Evolutionary conservation across 2,329 filamentous ascomycete species (phyloP), one percentile per base, ranked within the genome.

Genomic region (Alternaria solani): DNA sequence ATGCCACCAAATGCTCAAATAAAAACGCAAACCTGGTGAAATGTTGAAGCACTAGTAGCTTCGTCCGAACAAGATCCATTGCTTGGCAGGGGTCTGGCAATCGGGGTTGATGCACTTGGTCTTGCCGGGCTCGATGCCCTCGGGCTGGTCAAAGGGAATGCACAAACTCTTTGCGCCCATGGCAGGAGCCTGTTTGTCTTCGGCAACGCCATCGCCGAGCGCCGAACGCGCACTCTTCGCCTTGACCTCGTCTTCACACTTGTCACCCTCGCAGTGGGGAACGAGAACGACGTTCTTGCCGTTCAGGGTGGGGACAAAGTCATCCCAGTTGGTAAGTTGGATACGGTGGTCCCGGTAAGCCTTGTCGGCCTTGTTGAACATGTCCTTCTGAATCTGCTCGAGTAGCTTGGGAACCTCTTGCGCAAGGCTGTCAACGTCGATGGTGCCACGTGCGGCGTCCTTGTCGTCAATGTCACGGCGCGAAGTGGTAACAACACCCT

Each of bases 201-300:
- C 79, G 81, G 87, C 79, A 78, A 89, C 88, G 83, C 91, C 91
- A 83, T 81, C 80, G 28, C 82, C 87, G 55, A 88, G 85, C 59
- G 89, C 89, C 70, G 89, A 91, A 66, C 91, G 90, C 43, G 91
- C 92, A 64, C 92, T 96, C 76, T 94, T 85, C 57, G 96, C 93
- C 87, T 98, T 98, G 83, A 98, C 93, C 79, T 92, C 88, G 72
- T 97, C 94, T 81, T 97, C 94, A 75, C 94, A 98, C 77, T 91
- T 88, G 61, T 88, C 87, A 12, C 87, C 91, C 63, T 94, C 84
- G 78, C 96, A 99, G 84, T 93, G 91, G 54, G 94, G 94, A 67
- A 98, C 96, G 61, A 98, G 83, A 43, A 96, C 89, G 43, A 98
- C 89, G 75, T 98, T 97, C 87, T 96, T 96, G 76, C 87, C 84